Percentiles rank a stretch among this genome's conserved stretches.
Evolutionary conservation across 2,329 filamentous ascomycete species (phyloP).

Genomic region (Fusarium coicis): DNA sequence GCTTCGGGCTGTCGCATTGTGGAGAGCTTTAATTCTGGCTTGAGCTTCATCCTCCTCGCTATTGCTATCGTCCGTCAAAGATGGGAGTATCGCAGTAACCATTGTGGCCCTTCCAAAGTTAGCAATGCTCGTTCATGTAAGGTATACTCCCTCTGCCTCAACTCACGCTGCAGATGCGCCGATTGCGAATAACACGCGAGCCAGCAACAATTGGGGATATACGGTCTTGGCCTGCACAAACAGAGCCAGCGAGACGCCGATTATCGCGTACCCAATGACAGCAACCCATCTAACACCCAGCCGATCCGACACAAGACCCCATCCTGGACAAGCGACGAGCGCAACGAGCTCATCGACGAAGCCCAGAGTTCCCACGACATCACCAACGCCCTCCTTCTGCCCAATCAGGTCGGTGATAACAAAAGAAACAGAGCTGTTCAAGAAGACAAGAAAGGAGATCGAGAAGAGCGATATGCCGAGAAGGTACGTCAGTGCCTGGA

Average conservation of each 20-base stretch:
- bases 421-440: conserved; percentile 86
- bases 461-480: conserved; percentile 86
- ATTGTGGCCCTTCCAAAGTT: conserved; percentile 75
- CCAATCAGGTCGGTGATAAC: conserved; percentile 86
- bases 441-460: conserved; percentile 89
- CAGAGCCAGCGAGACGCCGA: conserved; percentile 79
- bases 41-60: conserved; percentile 40
- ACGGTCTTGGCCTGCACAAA: conserved; percentile 89
- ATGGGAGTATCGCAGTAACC: conserved; percentile 94
- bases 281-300: conserved; percentile 78
- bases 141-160: background rate
- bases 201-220: conserved; percentile 88
- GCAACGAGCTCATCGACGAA: conserved; percentile 88
- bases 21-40: conserved; percentile 50
- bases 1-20: conserved; percentile 57
- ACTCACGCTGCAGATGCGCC: conserved; percentile 87
- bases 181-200: conserved; percentile 86
- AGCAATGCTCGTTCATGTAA: conserved; percentile 8
- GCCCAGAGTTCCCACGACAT: conserved; percentile 84
- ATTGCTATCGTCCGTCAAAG: conserved; percentile 65
- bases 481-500: conserved; percentile 79
- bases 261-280: conserved; percentile 82
- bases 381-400: conserved; percentile 76
- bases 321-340: conserved; percentile 80
- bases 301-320: conserved; percentile 82